Evolutionary conservation across 495 filamentous ascomycete species (phyloP), one percentile per base, ranked within the genome.

Genomic region (Lophiotrema nucula): DNA sequence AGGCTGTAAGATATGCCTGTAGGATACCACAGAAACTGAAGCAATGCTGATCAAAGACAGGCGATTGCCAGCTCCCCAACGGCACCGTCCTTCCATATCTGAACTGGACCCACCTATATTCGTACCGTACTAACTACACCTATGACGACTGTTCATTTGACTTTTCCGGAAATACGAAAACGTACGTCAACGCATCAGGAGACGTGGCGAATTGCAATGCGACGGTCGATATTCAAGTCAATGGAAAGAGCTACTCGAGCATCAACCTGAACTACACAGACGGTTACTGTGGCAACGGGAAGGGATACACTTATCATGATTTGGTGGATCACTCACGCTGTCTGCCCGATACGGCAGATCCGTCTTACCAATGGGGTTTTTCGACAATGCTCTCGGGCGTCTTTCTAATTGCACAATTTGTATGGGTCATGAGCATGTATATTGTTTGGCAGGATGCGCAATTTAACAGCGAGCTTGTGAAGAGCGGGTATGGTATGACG

Each of bases 371-470:
- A 55, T 61, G 58, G 58, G 58, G 58, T 18, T 61, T 54, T 24
- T 39, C 25, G 8, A 42, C 58, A 31, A 48, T 61, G 58, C 51
- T 61, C n/a, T 27, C 43, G 12, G 31, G 46, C n/a, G 25, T 61
- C 19, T 54, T 61, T 28, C 23, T 54, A 21, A 61, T 61, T 16
- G 1, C 49, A 3, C 58, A 61, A 13, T 43, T 50, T 24, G n/a
- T 42, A 11, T 61, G 58, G 58, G 13, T 22, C 26, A 27, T 42
- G 4, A 13, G 37, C 35, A 55, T 61, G 58, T 61, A 61, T 25
- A 42, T 49, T 27, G 37, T 61, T 18, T 61, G 58, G 58, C 58
- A 48, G 35, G 58, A 61, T 27, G 49, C 58, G 24, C 58, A 61
- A 41, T 43, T 53, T 27, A 55, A 55, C 26, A 41, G 41, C 35